phyloP scores from a whole-genome alignment of 2,329 filamentous ascomycete species.

The Claviceps paspali region DNA sequence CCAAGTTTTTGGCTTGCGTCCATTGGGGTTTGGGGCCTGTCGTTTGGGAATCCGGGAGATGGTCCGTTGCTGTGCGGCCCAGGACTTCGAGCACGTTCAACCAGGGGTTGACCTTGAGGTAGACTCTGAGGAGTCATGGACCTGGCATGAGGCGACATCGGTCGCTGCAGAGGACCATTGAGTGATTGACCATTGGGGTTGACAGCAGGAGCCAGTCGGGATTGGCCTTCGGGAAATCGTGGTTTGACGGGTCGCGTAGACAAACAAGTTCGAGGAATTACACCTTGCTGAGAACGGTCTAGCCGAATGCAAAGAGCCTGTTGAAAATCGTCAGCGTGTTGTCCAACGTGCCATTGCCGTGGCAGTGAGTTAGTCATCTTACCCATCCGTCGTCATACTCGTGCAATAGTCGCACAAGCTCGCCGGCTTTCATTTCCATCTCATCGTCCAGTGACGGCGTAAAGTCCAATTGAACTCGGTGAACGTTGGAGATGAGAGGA shows the following conservation, averaged over 20 bases:
- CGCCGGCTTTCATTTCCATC: constrained; percentile 63
- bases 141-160: constrained; percentile 16
- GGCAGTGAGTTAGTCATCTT: constrained; percentile 25
- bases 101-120: constrained; percentile 4
- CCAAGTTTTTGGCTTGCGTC: constrained; percentile 25
- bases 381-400: constrained; percentile 99
- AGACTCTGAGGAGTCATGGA: constrained; percentile 3
- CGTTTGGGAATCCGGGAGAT: constrained; percentile 16
- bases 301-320: constrained; percentile 77
- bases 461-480: constrained; percentile 91
- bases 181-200: constrained; percentile 19
- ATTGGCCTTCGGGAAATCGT: constrained; percentile 39
- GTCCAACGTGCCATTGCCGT: constrained; percentile 9
- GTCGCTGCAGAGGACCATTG: constrained; percentile 16
- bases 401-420: constrained; percentile 77
- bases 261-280: constrained; percentile 83
- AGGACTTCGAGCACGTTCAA: constrained; percentile 9
- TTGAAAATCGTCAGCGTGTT: background rate
- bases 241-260: constrained; percentile 87
- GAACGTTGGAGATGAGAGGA: constrained; percentile 49
- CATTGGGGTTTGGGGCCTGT: constrained; percentile 27
- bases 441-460: constrained; percentile 87
- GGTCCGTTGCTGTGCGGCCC: constrained; percentile 2
- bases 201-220: constrained; percentile 36
- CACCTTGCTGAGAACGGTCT: constrained; percentile 82